These are phyloP conservation scores for Glycine soja DNA, from an alignment of 306 rosid species.

Conservation along the genomic window DNA sequence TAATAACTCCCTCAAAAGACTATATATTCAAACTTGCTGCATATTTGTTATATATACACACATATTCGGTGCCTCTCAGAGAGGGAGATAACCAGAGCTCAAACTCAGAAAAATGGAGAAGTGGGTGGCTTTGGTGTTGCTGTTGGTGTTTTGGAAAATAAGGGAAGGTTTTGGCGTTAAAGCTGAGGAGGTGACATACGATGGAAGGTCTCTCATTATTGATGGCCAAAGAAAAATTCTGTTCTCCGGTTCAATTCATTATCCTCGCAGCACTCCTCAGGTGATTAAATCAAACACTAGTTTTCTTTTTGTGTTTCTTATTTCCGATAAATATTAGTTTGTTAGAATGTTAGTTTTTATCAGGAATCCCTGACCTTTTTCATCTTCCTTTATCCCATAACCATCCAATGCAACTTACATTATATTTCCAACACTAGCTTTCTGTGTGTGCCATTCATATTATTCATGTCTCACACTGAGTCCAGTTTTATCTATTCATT, in stretches of 20 bases:
- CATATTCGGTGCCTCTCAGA: not conserved
- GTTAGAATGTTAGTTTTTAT: no score
- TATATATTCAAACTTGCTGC: not conserved
- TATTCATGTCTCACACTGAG: not conserved
- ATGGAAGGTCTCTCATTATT: slow-evolving; percentile 85
- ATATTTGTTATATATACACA: not conserved
- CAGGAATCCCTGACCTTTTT: no score
- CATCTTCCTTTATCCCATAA: no score
- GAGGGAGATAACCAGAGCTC: not conserved
- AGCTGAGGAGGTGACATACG: slow-evolving; percentile 57
- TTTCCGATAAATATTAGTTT: no score
- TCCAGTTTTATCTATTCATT: not conserved
- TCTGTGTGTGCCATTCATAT: not conserved
- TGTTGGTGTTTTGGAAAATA: not conserved
- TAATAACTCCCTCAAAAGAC: no score
- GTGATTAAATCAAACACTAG: slow-evolving; percentile 43
- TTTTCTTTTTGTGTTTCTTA: no score
- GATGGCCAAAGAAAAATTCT: slow-evolving; percentile 67
- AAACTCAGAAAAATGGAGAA: slow-evolving; percentile 27
- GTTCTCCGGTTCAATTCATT: slow-evolving; percentile 87
- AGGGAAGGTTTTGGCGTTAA: not conserved
- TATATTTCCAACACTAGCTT: no score
- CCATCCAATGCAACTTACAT: no score
- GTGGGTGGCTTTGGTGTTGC: slow-evolving; percentile 43
- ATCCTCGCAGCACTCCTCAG: slow-evolving; percentile 90